phyloP scores from a whole-genome alignment of 2,329 filamentous ascomycete species.

The Mycosphaerella arachidis region DNA sequence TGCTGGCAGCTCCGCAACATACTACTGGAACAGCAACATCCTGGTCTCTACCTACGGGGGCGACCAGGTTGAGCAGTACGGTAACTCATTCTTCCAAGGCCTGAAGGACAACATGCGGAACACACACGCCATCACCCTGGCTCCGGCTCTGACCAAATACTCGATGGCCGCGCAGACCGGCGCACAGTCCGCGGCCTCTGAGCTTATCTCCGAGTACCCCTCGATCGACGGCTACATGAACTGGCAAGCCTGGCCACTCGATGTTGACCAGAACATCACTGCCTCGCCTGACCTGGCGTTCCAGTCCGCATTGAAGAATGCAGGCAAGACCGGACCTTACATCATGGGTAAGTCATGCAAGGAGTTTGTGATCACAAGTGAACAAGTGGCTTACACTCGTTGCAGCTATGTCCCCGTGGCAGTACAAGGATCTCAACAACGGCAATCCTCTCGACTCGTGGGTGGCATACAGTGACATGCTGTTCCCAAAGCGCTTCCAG shows the following conservation, averaged over 20 bases:
- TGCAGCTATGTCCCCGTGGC: constrained; percentile 38
- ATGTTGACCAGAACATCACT: constrained; percentile 31
- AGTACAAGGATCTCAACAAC: constrained; percentile 38
- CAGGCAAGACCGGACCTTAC: constrained; percentile 35
- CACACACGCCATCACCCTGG: constrained; percentile 31
- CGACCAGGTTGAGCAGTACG: constrained; percentile 31
- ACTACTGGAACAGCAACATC: constrained; percentile 37
- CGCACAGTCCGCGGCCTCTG: constrained; percentile 21
- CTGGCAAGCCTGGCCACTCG: constrained; percentile 39
- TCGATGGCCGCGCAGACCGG: constrained; percentile 29
- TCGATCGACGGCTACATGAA: constrained; percentile 38
- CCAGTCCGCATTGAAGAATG: constrained; percentile 32
- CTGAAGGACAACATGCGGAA: constrained; percentile 32
- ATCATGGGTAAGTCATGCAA: constrained; percentile 35
- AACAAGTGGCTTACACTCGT: constrained; percentile 24
- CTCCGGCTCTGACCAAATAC: constrained; percentile 34
- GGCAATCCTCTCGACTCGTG: constrained; percentile 33
- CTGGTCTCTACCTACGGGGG: constrained; percentile 37
- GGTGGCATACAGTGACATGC: constrained; percentile 37
- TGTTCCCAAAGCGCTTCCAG: constrained; percentile 33
- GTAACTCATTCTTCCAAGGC: constrained; percentile 35
- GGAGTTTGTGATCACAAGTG: constrained; percentile 11
- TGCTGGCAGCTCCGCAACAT: constrained; percentile 31
- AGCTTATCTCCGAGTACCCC: constrained; percentile 31
- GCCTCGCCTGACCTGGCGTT: constrained; percentile 33